phyloP scores from a whole-genome alignment of 2,329 filamentous ascomycete genomes.

The Cytospora leucostoma region DNA sequence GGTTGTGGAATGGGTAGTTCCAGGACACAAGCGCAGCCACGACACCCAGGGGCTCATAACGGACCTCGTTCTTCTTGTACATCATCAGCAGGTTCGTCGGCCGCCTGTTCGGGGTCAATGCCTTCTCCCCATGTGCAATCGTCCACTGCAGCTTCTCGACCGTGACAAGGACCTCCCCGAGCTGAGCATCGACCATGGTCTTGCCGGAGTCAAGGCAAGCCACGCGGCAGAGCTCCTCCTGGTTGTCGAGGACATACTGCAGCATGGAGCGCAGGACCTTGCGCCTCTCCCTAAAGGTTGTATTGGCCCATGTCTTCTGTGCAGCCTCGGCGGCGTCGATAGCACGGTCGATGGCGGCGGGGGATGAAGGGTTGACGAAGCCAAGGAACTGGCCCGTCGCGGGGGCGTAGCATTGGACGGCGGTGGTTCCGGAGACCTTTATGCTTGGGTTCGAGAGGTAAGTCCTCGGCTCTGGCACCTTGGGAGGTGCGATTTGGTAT shows the following conservation, averaged over 20 bases:
- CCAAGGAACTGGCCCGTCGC: constrained; percentile 86
- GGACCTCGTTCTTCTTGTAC: constrained; percentile 90
- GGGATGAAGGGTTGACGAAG: constrained; percentile 73
- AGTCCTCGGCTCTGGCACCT: constrained; percentile 56
- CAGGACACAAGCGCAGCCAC: constrained; percentile 92
- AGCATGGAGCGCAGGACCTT: constrained; percentile 80
- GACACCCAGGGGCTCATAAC: constrained; percentile 90
- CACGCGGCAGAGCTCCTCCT: constrained; percentile 80
- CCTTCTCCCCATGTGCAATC: constrained; percentile 82
- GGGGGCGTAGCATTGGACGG: constrained; percentile 84
- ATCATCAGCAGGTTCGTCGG: constrained; percentile 92
- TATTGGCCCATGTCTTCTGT: constrained; percentile 75
- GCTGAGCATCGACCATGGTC: constrained; percentile 89
- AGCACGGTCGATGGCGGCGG: constrained; percentile 75
- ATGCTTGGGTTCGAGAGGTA: constrained; percentile 62
- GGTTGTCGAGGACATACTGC: constrained; percentile 82
- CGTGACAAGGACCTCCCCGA: constrained; percentile 94
- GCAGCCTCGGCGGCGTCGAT: constrained; percentile 73
- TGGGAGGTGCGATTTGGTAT: constrained; percentile 65
- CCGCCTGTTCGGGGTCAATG: constrained; percentile 68
- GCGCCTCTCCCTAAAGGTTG: constrained; percentile 74
- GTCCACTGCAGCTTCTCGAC: constrained; percentile 95
- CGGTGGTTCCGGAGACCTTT: constrained; percentile 64
- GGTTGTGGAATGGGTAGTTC: constrained; percentile 97
- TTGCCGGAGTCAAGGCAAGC: constrained; percentile 94